Evolutionary conservation across 164 flowering plant genomes (phyloP).

Genomic region (grape (Vitis vinifera)): ASM3070453v1 NC_081810.1:8039501-8040000

Average conservation of each 20-base stretch:
- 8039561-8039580: too few species aligned
- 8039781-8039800: conserved; percentile 75
- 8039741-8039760: conserved; percentile 34
- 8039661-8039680: too few species aligned
- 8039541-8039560: too few species aligned
- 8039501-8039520: too few species aligned
- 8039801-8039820: conserved; percentile 51
- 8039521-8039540: too few species aligned
- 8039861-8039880: conserved; percentile 73
- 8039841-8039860: conserved; percentile 65
- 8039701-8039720: background rate
- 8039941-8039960: conserved; percentile 50
- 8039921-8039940: conserved; percentile 79
- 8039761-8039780: conserved; percentile 57
- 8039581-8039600: too few species aligned
- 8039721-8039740: background rate
- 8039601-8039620: too few species aligned
- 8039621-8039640: too few species aligned
- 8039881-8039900: conserved; percentile 37
- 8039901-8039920: conserved; percentile 40
- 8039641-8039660: too few species aligned
- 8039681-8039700: conserved; percentile 2
- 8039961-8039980: conserved; percentile 48
- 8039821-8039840: conserved; percentile 6
- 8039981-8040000: conserved; percentile 56